Evolutionary conservation across 371 early-diverging fungal species (phyloP), one percentile per base, ranked within the genome.

Genomic region (Zancudomyces culisetae): DNA sequence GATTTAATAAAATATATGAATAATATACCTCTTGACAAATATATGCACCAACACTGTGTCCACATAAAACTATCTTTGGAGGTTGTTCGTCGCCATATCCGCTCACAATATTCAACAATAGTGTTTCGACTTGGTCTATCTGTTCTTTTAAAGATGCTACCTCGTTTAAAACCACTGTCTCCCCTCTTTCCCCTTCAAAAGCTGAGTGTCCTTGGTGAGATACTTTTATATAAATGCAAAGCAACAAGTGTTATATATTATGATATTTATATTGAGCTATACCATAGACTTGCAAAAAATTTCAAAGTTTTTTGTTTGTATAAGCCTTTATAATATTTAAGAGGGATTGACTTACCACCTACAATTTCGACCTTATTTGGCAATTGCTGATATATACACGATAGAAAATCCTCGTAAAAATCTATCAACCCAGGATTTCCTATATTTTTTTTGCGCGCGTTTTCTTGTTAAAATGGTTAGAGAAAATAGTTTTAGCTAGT

Each of bases 371-470:
- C 15, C 2, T 45, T 39, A 27, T 51, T 51, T 42, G 29, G 27
- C 24, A 56, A 53, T 29, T 47, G 15, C 2, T 46, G 22, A 51
- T 66, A 60, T 35, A 66, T 29, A 2, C 45, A 28, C 6, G 51
- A 27, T 43, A 61, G 58, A 48, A 66, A 66, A 43, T 66, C 66
- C 4, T 60, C 51, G 40, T 66, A 66, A 29, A 61, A 59, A 51
- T 63, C 64, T 1, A 66, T 63, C 15, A 60, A 28, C 2, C 66
- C 66, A 0, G 66, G 66, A 55, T 56, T 66, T 0, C 66, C 66
- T 1, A 61, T 60, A 3, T 10, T 6, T 64, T 55, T 48, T 26
- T 48, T 24, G n/a, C 18, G 24, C 48, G n/a, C 20, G 13, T 13
- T 13, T 40, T n/a, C 13, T 13, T n/a, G n/a, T 13, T 40, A 40